A percentile compares a stretch with the other conserved stretches of the same genome.
phyloP scores from a whole-genome alignment of 2,329 filamentous ascomycete species.

The Waltergamsia citrina region DNA sequence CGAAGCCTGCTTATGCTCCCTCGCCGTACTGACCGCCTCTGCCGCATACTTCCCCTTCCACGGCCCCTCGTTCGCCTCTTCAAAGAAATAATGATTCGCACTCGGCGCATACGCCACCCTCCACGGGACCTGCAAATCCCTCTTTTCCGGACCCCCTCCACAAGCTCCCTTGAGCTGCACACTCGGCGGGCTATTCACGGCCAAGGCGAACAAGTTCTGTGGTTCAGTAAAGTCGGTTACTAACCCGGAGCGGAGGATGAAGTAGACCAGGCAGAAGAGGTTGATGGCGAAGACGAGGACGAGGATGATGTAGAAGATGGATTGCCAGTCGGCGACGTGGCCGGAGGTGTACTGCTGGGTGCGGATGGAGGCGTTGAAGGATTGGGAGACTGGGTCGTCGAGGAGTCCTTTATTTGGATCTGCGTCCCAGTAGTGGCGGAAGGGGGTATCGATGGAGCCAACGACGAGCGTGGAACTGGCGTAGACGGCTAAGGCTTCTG shows the following conservation, averaged over 20 bases:
- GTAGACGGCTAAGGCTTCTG: conserved; percentile 64
- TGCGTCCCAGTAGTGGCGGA: conserved; percentile 41
- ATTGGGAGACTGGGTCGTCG: conserved; percentile 31
- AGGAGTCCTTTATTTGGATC: conserved; percentile 21
- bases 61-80: conserved; percentile 20
- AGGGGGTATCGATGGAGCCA: conserved; percentile 48
- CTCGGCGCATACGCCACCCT: conserved; percentile 25
- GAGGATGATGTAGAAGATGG: conserved; percentile 58
- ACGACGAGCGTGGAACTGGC: conserved; percentile 57
- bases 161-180: conserved; percentile 25
- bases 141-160: conserved; percentile 22
- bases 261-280: conserved; percentile 52
- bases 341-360: conserved; percentile 64
- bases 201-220: conserved; percentile 63
- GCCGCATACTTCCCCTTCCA: conserved; percentile 19
- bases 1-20: conserved; percentile 7
- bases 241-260: conserved; percentile 43
- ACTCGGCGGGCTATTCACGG: conserved; percentile 48
- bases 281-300: conserved; percentile 58
- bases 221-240: conserved; percentile 75
- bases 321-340: conserved; percentile 49
- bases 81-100: conserved; percentile 32
- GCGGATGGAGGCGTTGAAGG: conserved; percentile 54
- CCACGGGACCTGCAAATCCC: conserved; percentile 30
- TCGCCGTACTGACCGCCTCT: conserved; percentile 23